Percentiles rank a stretch among this genome's conserved stretches.
Evolutionary conservation across 2,329 filamentous ascomycete genomes (phyloP).

Genomic region (Xylaria multiplex): DNA sequence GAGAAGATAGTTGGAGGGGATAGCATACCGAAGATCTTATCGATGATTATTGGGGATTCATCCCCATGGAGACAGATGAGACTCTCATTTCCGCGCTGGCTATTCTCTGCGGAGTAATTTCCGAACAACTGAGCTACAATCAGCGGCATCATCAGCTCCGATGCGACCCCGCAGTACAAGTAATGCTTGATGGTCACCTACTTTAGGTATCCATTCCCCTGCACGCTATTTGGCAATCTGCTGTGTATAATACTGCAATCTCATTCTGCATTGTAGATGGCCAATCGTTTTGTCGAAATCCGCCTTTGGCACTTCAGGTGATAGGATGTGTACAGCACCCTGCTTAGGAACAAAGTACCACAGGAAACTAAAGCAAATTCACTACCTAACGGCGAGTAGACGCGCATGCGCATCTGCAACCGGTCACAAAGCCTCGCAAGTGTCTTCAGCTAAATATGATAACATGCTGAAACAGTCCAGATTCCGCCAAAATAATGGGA

Average conservation of each 20-base stretch:
- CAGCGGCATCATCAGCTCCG: not conserved
- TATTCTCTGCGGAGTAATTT: not conserved
- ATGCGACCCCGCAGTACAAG: not conserved
- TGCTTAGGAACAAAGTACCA: not conserved
- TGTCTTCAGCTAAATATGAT: conserved; percentile 2
- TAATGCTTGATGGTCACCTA: not conserved
- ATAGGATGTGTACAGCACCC: not conserved
- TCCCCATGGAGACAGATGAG: too few species aligned
- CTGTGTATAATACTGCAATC: conserved; percentile 17
- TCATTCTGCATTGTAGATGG: conserved; percentile 4
- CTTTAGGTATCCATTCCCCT: not conserved
- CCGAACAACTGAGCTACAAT: not conserved
- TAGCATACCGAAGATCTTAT: too few species aligned
- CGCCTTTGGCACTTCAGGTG: not conserved
- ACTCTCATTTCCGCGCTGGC: not conserved
- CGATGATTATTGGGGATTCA: too few species aligned
- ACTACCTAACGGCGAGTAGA: not conserved
- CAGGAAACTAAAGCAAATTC: not conserved
- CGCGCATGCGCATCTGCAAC: conserved; percentile 14
- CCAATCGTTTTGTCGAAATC: conserved; percentile 10
- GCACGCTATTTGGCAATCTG: not conserved
- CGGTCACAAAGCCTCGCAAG: conserved; percentile 3
- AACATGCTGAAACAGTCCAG: conserved; percentile 12
- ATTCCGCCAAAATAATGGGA: not conserved
- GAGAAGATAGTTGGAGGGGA: too few species aligned